Conservation (phyloP, 805 yeast genomes). For the Cyberlindnera maritima region DNA sequence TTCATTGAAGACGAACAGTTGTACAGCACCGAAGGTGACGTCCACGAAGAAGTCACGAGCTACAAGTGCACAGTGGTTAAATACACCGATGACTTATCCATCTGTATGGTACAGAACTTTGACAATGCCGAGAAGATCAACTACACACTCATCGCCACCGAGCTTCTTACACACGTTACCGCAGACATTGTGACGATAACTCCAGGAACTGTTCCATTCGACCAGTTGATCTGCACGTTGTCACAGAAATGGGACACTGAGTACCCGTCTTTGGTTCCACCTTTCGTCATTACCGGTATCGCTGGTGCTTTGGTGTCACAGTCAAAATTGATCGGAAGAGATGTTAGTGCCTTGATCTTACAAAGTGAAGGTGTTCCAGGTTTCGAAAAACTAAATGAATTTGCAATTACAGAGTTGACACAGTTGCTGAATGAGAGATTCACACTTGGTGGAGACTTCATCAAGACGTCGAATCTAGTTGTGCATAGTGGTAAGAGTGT, state of each 20-base stretch:
- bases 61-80: slow-evolving; percentile 17
- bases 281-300: slow-evolving; percentile 60
- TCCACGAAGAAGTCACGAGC: slow-evolving; percentile 6
- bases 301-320: slow-evolving; percentile 43
- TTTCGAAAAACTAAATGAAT: slow-evolving; percentile 50
- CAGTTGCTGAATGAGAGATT: slow-evolving; percentile 8
- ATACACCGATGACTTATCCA: slow-evolving; percentile 15
- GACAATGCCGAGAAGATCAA: slow-evolving; percentile 33
- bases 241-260: slow-evolving; percentile 1
- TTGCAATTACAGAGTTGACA: slow-evolving; percentile 24
- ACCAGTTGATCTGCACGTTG: slow-evolving; percentile 23
- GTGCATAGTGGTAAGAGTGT: slow-evolving; percentile 20
- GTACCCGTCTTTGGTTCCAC: slow-evolving; percentile 44
- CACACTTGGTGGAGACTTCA: slow-evolving; percentile 8
- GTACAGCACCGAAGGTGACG: slow-evolving; percentile 31
- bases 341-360: slow-evolving; percentile 27
- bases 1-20: slow-evolving; percentile 50
- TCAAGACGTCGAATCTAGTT: slow-evolving; percentile 7
- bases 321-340: slow-evolving; percentile 13
- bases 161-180: slow-evolving; percentile 16
- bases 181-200: slow-evolving; percentile 20
- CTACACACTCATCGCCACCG: slow-evolving; percentile 29
- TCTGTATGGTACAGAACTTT: slow-evolving; percentile 19
- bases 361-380: slow-evolving; percentile 65
- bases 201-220: slow-evolving; percentile 35